Percentiles rank a stretch among this genome's conserved stretches.
These are phyloP conservation scores for Sordariomycetes sp. DNA, from an alignment of 2,329 filamentous ascomycete species.

Conservation along the genomic window DNA sequence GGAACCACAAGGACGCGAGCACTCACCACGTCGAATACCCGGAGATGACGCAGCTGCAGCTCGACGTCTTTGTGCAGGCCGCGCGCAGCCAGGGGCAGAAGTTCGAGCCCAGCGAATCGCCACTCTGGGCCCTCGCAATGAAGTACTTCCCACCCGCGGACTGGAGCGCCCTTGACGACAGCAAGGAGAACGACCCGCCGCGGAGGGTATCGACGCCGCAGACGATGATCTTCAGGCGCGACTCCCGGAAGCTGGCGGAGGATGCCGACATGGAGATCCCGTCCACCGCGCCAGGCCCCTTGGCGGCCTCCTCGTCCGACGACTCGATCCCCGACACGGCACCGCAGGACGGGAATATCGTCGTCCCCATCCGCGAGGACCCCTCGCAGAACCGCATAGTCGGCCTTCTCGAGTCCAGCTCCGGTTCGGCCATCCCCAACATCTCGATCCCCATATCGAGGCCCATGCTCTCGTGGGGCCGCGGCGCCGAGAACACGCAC, in stretches of 20 bases:
- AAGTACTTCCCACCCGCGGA: constrained; percentile 42
- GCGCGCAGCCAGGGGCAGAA: constrained; percentile 37
- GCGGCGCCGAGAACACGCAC: constrained; percentile 56
- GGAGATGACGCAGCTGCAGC: constrained; percentile 51
- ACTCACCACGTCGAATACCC: constrained; percentile 55
- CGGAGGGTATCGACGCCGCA: background rate
- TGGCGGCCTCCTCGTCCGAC: constrained; percentile 3
- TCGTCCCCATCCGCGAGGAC: constrained; percentile 21
- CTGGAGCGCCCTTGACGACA: constrained; percentile 11
- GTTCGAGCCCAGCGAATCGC: constrained; percentile 40
- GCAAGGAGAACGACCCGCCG: constrained; percentile 5
- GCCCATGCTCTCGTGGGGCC: constrained; percentile 67
- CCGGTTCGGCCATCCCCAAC: constrained; percentile 52
- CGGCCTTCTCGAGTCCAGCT: constrained; percentile 55
- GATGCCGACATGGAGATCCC: constrained; percentile 12
- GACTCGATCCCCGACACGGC: constrained; percentile 24
- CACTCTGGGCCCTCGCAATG: constrained; percentile 46
- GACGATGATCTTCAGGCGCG: constrained; percentile 10
- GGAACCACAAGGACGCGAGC: constrained; percentile 38
- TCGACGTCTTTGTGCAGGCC: constrained; percentile 41
- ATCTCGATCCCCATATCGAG: constrained; percentile 56
- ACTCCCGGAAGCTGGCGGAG: constrained; percentile 14
- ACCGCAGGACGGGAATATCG: constrained; percentile 21
- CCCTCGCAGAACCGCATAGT: constrained; percentile 32
- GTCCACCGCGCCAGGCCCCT: constrained; percentile 10